These are phyloP conservation scores for Chamaecrista fasciculata DNA, from an alignment of 306 rosid species.

Conservation along the genomic window DNA sequence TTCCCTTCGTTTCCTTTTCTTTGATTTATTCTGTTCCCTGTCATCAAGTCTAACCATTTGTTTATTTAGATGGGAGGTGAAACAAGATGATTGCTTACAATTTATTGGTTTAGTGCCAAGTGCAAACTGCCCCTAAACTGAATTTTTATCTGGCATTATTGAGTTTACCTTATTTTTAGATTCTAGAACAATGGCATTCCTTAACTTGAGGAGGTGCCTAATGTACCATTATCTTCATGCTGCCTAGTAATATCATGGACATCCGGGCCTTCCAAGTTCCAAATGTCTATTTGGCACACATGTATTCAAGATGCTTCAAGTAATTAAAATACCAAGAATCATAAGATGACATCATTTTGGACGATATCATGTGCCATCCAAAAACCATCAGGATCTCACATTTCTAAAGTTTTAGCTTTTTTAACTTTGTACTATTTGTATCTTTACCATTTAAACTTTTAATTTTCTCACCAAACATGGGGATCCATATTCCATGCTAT, in stretches of 20 bases:
- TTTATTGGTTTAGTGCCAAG: not conserved
- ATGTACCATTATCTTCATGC: not conserved
- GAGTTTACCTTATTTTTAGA: constrained; percentile 5
- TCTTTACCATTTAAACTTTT: not conserved
- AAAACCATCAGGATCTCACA: not conserved
- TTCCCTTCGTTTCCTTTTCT: not conserved
- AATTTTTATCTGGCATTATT: constrained; percentile 4
- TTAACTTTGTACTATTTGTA: not conserved
- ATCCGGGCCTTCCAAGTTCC: too few species aligned
- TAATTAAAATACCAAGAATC: not conserved
- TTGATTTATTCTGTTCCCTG: not conserved
- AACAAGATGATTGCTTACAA: not conserved
- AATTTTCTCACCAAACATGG: not conserved
- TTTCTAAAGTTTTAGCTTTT: not conserved
- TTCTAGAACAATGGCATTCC: not conserved
- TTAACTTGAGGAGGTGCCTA: not conserved
- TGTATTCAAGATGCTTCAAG: not conserved
- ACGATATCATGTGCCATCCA: not conserved
- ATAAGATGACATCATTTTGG: not conserved
- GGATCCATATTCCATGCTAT: not conserved
- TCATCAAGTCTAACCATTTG: not conserved
- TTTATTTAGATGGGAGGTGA: not conserved
- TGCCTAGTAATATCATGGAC: too few species aligned
- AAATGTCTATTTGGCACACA: not conserved
- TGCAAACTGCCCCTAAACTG: not conserved